Percentiles rank a stretch among this genome's conserved stretches.
Conservation (phyloP, 345 rosid species). For the Trapa bicornis region DNA sequence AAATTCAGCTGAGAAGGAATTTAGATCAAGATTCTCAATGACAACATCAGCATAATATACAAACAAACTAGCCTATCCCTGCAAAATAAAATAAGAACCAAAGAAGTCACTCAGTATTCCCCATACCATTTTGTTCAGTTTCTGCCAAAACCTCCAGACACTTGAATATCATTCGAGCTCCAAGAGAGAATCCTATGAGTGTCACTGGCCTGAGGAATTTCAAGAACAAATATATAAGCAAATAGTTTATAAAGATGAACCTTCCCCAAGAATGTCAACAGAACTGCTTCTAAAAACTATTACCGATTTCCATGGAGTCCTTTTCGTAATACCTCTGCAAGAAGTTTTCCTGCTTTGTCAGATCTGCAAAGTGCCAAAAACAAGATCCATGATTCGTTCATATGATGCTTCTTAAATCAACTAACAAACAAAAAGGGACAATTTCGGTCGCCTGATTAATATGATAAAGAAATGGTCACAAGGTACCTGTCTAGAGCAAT, state of each 20-base stretch:
- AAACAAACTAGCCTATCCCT: not conserved
- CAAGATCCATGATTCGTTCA: not conserved
- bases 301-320: conserved; percentile 97
- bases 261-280: not conserved
- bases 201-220: conserved; percentile 67
- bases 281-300: not conserved
- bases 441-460: not conserved
- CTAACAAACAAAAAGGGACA: not conserved
- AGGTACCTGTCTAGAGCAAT: conserved; percentile 79
- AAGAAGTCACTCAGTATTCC: not conserved
- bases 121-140: conserved; percentile 63
- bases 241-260: not conserved
- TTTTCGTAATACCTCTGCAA: conserved; percentile 76
- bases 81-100: not conserved
- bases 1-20: conserved; percentile 53
- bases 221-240: conserved; percentile 4
- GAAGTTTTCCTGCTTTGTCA: conserved; percentile 82
- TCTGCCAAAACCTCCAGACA: conserved; percentile 77
- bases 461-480: not conserved
- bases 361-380: conserved; percentile 34
- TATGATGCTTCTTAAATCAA: not conserved
- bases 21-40: conserved; percentile 8
- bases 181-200: conserved; percentile 83
- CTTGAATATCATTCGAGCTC: conserved; percentile 85
- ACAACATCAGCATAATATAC: not conserved